Base-by-base conservation (phyloP, 1,284 basidiomycete genomes). In the Sphaerobolus stellatus region DNA sequence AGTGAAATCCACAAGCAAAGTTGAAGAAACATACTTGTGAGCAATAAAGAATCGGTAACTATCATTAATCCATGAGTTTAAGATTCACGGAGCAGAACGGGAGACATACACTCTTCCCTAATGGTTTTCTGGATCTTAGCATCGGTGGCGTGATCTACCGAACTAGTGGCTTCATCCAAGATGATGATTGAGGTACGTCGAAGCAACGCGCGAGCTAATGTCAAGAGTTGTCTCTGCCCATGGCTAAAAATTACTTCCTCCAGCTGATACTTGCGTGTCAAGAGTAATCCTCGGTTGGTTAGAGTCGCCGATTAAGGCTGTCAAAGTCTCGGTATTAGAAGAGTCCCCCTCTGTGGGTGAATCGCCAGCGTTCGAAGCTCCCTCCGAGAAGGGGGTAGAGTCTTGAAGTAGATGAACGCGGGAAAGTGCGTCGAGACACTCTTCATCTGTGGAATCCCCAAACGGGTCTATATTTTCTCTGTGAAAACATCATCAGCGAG, bases 221-320 rank as follows among this genome's bases (percentile, higher is more conserved):
- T 75, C 1, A 81, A 60, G 4, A 82, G 67, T 61, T 81, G 79
- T 5, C 76, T 62, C 58, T 82, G 78, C 8, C 80, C 79, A 29
- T 75, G 73, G 6, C 73, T 75, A 51, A 79, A 94, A 75, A 62
- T 79, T 78, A 56, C 67, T 68, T 2, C 78, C 78, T 2, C 75
- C 76, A 2, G 73, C 64, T 1, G 73, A 73, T 2, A 78, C 72
- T 20, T 69, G 47, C 50, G 27, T 57, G 29, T 54, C 45, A n/a
- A 54, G 46, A 36, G 52, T 48, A 20, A 54, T 54, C 9, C 22
- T 29, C 18, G 36, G 44, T 18, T 48, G 45, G 27, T 48, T 46
- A 31, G 47, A 31, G 24, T 54, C 52, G 20, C 22, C 24, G 16
- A n/a, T n/a, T n/a, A n/a, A n/a, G n/a, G 45, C 28, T 6, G 52